These are phyloP conservation scores for Nemania sp. DNA, from an alignment of 2,329 filamentous ascomycete genomes.

Conservation along the genomic window DNA sequence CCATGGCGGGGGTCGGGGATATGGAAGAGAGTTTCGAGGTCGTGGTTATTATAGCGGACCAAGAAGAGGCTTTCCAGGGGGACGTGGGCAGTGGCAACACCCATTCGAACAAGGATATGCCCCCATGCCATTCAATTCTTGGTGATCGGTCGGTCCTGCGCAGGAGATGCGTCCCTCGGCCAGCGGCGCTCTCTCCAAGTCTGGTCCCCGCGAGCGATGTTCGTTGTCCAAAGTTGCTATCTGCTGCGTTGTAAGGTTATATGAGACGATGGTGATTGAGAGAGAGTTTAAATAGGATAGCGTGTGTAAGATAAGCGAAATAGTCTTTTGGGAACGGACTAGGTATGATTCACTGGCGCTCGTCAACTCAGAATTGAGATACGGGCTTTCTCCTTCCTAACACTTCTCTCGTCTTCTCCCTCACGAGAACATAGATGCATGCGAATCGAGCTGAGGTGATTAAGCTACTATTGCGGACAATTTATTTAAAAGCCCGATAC, in stretches of 20 bases:
- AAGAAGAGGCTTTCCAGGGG: slow-evolving; percentile 34
- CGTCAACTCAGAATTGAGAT: too few species aligned
- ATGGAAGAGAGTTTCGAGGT: slow-evolving; percentile 30
- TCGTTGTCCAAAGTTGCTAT: neutral
- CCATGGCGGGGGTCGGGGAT: slow-evolving; percentile 36
- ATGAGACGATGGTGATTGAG: neutral
- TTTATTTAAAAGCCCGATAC: neutral
- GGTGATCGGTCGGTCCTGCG: slow-evolving; percentile 8
- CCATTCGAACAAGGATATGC: slow-evolving; percentile 13
- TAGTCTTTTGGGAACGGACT: too few species aligned
- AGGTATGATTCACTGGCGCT: too few species aligned
- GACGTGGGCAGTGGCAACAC: slow-evolving; percentile 32
- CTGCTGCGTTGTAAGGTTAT: neutral
- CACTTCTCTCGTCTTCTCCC: too few species aligned
- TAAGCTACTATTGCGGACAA: neutral
- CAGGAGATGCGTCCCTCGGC: neutral
- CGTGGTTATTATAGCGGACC: slow-evolving; percentile 32
- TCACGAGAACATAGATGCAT: too few species aligned
- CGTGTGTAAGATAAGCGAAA: too few species aligned
- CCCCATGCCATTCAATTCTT: slow-evolving; percentile 22
- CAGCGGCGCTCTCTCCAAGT: neutral
- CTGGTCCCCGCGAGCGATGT: neutral
- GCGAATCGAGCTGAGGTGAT: neutral
- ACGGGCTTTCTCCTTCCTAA: too few species aligned
- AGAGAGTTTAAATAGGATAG: neutral